Evolutionary conservation across 1,139 yeast species (phyloP).

Genomic region (Pichia sorboxylosa): DNA sequence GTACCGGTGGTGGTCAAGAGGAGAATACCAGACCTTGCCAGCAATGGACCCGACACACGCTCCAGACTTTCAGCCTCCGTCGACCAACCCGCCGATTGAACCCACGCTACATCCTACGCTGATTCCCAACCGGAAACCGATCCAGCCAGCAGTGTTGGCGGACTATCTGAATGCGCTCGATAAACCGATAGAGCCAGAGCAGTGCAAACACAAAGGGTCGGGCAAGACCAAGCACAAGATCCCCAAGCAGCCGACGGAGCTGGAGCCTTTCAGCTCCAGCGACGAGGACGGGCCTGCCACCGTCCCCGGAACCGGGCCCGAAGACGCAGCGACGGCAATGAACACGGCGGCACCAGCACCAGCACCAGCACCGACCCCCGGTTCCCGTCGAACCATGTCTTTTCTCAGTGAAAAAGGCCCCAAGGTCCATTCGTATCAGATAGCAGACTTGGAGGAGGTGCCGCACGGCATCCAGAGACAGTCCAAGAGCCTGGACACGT

Average conservation of each 20-base stretch:
- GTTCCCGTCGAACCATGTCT: constrained; percentile 1
- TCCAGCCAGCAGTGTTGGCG: constrained; percentile 64
- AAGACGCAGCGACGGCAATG: background rate
- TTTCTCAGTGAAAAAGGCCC: constrained; percentile 20
- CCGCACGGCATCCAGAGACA: constrained; percentile 90
- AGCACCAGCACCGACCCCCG: background rate
- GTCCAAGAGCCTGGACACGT: constrained; percentile 54
- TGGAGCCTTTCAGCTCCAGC: constrained; percentile 36
- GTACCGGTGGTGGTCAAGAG: too few relatives aligned
- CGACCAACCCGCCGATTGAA: constrained; percentile 43
- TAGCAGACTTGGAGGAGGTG: constrained; percentile 71
- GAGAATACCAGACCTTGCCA: too few relatives aligned
- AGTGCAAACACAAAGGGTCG: background rate
- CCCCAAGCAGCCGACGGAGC: constrained; percentile 32
- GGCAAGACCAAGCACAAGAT: constrained; percentile 18
- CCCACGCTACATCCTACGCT: constrained; percentile 65
- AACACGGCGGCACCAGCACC: background rate
- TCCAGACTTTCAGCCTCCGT: constrained; percentile 67
- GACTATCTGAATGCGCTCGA: constrained; percentile 62
- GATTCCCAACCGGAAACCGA: constrained; percentile 69
- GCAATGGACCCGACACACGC: constrained; percentile 72
- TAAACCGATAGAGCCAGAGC: constrained; percentile 53
- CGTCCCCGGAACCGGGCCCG: background rate
- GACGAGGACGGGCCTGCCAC: constrained; percentile 13
- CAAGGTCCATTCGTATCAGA: constrained; percentile 51